These are phyloP conservation scores for Ramaria rubella DNA, from an alignment of 768 basidiomycete genomes.

Conservation along the genomic window DNA sequence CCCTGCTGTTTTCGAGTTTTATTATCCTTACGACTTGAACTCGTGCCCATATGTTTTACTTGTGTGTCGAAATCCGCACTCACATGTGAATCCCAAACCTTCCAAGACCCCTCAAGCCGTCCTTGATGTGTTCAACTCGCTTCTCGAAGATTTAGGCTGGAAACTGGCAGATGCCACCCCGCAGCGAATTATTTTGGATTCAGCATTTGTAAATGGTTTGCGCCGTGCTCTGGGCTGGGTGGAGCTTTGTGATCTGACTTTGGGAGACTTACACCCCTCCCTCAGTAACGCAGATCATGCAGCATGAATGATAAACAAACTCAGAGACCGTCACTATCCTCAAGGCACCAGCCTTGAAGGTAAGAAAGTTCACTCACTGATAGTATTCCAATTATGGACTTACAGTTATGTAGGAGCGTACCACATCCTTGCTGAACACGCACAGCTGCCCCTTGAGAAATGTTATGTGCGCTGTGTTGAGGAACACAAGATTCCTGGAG, in stretches of 20 bases:
- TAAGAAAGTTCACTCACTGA: too few relatives aligned
- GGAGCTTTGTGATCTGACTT: constrained; percentile 3
- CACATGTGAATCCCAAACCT: constrained; percentile 10
- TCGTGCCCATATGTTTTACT: constrained; percentile 13
- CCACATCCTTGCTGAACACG: constrained; percentile 10
- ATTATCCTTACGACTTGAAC: constrained; percentile 9
- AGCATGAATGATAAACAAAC: constrained; percentile 17
- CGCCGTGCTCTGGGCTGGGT: constrained; percentile 17
- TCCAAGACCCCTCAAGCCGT: constrained; percentile 11
- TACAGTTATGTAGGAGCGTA: constrained; percentile 10
- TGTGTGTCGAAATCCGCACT: constrained; percentile 13
- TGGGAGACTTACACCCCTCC: constrained; percentile 18
- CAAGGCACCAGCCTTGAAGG: constrained; percentile 23
- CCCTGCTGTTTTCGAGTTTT: constrained; percentile 7
- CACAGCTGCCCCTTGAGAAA: constrained; percentile 6
- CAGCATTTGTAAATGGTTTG: constrained; percentile 18
- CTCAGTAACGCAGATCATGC: constrained; percentile 22
- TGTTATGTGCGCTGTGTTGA: constrained; percentile 21
- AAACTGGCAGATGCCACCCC: constrained; percentile 25
- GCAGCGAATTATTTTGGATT: constrained; percentile 20
- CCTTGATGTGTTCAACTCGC: constrained; percentile 12
- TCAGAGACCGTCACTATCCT: constrained; percentile 17
- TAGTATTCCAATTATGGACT: background rate
- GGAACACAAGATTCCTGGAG: constrained; percentile 7
- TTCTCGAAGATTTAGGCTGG: constrained; percentile 20